These are phyloP conservation scores for Apiospora pterosperma DNA, from an alignment of 2,329 filamentous ascomycete species.

Conservation along the genomic window DNA sequence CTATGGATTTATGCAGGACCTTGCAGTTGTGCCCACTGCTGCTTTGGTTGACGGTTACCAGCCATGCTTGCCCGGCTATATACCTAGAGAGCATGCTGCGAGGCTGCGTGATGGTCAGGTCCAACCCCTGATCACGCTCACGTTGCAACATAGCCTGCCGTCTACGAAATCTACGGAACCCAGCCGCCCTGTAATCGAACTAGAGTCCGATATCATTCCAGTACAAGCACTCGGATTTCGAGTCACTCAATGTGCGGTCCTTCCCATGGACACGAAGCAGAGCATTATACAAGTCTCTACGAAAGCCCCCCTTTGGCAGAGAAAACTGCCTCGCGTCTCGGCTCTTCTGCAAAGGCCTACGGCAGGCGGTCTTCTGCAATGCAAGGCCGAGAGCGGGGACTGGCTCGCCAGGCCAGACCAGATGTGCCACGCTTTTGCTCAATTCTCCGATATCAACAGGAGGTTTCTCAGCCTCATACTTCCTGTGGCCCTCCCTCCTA, in stretches of 20 bases:
- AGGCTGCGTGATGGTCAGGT: constrained; percentile 36
- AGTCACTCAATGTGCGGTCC: constrained; percentile 28
- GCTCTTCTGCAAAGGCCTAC: constrained; percentile 31
- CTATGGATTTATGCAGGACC: constrained; percentile 34
- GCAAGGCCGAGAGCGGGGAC: constrained; percentile 39
- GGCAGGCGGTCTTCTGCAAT: constrained; percentile 32
- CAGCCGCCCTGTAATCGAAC: constrained; percentile 25
- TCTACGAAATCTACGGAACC: neutral
- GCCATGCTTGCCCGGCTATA: constrained; percentile 32
- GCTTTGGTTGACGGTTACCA: constrained; percentile 37
- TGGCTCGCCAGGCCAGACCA: constrained; percentile 28
- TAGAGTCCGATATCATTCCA: constrained; percentile 37
- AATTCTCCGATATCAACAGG: constrained; percentile 28
- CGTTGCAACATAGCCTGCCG: constrained; percentile 37
- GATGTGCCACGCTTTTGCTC: constrained; percentile 29
- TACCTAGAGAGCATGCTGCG: constrained; percentile 31
- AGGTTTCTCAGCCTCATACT: constrained; percentile 24
- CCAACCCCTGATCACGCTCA: constrained; percentile 33
- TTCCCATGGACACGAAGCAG: constrained; percentile 25
- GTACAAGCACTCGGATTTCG: constrained; percentile 33
- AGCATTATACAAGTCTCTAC: constrained; percentile 34
- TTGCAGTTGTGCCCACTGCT: constrained; percentile 26
- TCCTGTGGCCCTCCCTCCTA: constrained; percentile 29
- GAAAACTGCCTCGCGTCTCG: constrained; percentile 24
- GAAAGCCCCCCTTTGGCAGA: constrained; percentile 16